Evolutionary conservation across 129 eudicot genomes (phyloP).

Genomic region (Heracleum sosnowskyi): DNA sequence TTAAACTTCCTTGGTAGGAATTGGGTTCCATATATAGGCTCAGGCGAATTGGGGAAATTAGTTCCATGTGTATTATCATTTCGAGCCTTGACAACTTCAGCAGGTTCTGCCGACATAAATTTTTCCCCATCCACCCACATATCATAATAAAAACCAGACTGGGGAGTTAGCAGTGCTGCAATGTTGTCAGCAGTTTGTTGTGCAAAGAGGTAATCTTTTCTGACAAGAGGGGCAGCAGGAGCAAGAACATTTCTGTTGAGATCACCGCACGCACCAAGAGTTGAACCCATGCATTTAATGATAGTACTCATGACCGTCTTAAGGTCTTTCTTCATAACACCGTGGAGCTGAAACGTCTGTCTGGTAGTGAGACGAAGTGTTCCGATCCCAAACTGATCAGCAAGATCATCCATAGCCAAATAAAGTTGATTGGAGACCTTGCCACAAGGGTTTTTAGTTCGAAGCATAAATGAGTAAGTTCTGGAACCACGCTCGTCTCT

Average conservation of each 20-base stretch:
- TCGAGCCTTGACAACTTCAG: conserved; percentile 92
- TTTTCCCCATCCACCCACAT: conserved; percentile 99
- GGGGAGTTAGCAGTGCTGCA: conserved; percentile 92
- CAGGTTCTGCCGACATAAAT: conserved; percentile 83
- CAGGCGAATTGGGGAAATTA: conserved; percentile 87
- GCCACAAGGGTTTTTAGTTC: conserved; percentile 96
- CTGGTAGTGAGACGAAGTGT: conserved; percentile 93
- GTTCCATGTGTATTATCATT: conserved; percentile 98
- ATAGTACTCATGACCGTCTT: conserved; percentile 97
- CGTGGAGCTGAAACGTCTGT: conserved; percentile 98
- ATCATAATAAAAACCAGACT: conserved; percentile 96
- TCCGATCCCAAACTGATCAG: conserved; percentile 89
- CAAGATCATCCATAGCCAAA: conserved; percentile 95
- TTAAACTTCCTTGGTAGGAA: conserved; percentile 96
- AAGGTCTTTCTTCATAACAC: conserved; percentile 78
- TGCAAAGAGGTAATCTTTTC: conserved; percentile 87
- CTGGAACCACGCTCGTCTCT: conserved; percentile 78
- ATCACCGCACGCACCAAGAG: conserved; percentile 99
- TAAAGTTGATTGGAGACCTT: conserved; percentile 85
- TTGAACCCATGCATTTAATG: conserved; percentile 83
- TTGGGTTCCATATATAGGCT: conserved; percentile 98
- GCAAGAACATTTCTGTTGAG: conserved; percentile 97
- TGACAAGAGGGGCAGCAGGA: conserved; percentile 79
- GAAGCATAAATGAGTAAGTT: conserved; percentile 95
- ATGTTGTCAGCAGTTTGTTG: conserved; percentile 91